These are phyloP conservation scores for Rosa rugosa DNA, from an alignment of 306 rosid species.

Conservation along the genomic window DNA sequence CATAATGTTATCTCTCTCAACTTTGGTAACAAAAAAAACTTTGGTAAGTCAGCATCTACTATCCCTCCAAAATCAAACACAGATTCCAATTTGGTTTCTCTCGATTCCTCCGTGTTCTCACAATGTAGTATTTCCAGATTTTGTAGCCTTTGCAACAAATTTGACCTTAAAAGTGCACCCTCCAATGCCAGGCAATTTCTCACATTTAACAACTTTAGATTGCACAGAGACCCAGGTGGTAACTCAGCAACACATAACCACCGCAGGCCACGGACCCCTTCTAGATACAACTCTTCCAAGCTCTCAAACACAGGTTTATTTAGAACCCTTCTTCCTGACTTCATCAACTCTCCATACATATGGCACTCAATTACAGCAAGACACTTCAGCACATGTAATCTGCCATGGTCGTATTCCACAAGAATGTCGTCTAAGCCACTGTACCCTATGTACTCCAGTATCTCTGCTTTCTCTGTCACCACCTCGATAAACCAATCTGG, in stretches of 20 bases:
- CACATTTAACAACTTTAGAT: background rate
- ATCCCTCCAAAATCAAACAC: background rate
- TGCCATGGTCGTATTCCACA: background rate
- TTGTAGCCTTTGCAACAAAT: background rate
- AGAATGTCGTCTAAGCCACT: background rate
- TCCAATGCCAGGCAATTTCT: background rate
- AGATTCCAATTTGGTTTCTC: background rate
- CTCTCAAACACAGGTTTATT: background rate
- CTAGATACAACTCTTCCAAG: background rate
- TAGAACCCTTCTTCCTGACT: fast-evolving
- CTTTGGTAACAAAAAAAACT: too few relatives aligned
- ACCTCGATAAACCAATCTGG: background rate
- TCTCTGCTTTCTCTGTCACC: background rate
- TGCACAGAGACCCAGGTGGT: background rate
- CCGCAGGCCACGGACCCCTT: background rate
- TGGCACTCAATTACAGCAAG: background rate
- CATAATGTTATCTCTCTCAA: background rate
- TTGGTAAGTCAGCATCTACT: background rate
- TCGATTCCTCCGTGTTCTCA: background rate
- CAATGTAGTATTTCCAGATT: background rate
- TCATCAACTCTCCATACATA: background rate
- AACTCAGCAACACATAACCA: background rate
- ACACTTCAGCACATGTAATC: background rate
- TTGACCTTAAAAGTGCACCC: background rate
- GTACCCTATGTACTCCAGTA: background rate